Percentiles rank a stretch among this genome's conserved stretches.
These are phyloP conservation scores for Acorus gramineus DNA, from an alignment of 106 monocot species.

Conservation along the genomic window DNA sequence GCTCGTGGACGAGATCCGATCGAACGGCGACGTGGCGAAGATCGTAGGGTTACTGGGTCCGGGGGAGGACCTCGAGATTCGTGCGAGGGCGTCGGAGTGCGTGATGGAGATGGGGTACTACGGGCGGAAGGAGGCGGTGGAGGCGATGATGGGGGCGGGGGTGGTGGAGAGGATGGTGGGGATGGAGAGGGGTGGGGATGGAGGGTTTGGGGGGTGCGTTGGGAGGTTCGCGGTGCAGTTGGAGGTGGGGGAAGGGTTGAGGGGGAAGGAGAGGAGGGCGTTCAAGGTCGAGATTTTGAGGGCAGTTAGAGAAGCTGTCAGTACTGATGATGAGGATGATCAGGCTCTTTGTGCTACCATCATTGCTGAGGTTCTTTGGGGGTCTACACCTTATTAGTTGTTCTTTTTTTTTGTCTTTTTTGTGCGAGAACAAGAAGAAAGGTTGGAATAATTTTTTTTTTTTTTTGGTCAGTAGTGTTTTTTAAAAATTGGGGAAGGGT, in stretches of 20 bases:
- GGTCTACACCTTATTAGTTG: slow-evolving; percentile 19
- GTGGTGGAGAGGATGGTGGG: slow-evolving; percentile 35
- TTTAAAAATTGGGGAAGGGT: no score
- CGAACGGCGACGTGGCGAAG: slow-evolving; percentile 30
- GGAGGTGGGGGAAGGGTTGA: slow-evolving; percentile 71
- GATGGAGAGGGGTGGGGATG: neutral
- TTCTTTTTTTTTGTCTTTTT: no score
- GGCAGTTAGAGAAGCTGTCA: slow-evolving; percentile 38
- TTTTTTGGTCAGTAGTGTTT: no score
- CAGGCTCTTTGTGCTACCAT: slow-evolving; percentile 19
- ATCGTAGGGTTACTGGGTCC: slow-evolving; percentile 28
- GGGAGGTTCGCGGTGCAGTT: slow-evolving; percentile 44
- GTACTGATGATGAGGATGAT: slow-evolving; percentile 22
- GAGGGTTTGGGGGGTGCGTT: slow-evolving; percentile 38
- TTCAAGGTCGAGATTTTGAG: slow-evolving; percentile 41
- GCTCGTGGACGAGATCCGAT: slow-evolving; percentile 55
- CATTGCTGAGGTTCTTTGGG: slow-evolving; percentile 67
- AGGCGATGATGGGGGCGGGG: slow-evolving; percentile 46
- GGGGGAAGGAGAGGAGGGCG: slow-evolving; percentile 38
- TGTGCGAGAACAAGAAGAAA: no score
- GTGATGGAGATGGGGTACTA: slow-evolving; percentile 37
- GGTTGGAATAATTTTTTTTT: no score
- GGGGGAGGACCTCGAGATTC: slow-evolving; percentile 19
- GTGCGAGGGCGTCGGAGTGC: slow-evolving; percentile 28
- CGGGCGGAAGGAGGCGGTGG: slow-evolving; percentile 61